These are phyloP conservation scores for Leccinum variabile DNA, from an alignment of 1,284 basidiomycete genomes.

Conservation along the genomic window DNA sequence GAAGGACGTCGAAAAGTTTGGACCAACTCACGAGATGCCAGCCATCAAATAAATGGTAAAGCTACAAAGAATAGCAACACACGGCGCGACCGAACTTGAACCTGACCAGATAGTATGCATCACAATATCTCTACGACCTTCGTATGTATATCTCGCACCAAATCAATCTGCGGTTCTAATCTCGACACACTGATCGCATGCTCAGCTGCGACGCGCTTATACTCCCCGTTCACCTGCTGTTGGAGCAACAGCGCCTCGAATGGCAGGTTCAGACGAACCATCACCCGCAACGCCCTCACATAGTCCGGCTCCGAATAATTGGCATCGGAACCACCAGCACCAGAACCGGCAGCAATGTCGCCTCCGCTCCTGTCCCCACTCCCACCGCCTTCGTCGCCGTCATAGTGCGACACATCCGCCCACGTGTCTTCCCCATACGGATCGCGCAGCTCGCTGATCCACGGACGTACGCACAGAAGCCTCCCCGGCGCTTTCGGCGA, in stretches of 20 bases:
- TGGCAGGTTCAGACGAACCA: not conserved
- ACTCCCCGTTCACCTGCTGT: not conserved
- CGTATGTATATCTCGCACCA: not conserved
- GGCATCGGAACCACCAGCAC: not conserved
- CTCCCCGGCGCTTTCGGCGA: not conserved
- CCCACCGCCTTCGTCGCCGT: not conserved
- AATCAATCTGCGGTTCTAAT: not conserved
- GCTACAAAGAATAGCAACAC: not conserved
- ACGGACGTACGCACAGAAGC: conserved; percentile 2
- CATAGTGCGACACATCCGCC: not conserved
- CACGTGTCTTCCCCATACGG: not conserved
- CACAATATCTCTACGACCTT: not conserved
- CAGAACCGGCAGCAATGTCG: not conserved
- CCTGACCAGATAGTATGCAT: not conserved
- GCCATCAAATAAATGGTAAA: not conserved
- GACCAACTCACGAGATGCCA: not conserved
- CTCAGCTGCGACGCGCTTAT: not conserved
- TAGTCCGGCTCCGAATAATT: not conserved
- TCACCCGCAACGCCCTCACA: not conserved
- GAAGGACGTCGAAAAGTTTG: not conserved
- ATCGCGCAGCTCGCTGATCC: conserved; percentile 3
- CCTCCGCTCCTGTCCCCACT: not conserved
- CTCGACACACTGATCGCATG: not conserved
- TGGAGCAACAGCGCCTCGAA: not conserved
- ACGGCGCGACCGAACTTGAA: no score